phyloP scores from a whole-genome alignment of 768 basidiomycete species.

The Leucosporidium creatinivorum region DNA sequence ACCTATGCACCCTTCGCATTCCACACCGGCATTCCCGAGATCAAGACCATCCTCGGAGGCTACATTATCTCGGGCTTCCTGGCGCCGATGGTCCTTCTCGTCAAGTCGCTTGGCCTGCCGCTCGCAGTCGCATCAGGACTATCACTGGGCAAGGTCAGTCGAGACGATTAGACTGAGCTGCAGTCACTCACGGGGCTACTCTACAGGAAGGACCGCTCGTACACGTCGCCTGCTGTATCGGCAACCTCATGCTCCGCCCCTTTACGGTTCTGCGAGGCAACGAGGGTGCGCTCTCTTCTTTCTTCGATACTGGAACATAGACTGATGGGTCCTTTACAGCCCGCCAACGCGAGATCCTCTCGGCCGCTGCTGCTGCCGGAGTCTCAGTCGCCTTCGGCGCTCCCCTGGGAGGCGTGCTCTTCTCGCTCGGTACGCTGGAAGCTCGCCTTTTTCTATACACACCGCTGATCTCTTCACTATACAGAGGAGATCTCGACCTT shows the following conservation, averaged over 20 bases:
- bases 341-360: constrained; percentile 87
- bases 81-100: constrained; percentile 66
- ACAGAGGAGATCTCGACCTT: constrained; percentile 36
- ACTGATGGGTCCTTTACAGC: constrained; percentile 2
- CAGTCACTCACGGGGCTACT: neutral
- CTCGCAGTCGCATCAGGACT: constrained; percentile 80
- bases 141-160: constrained; percentile 10
- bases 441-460: neutral
- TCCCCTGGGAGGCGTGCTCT: constrained; percentile 82
- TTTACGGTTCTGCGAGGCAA: constrained; percentile 84
- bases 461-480: too few species aligned
- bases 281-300: constrained; percentile 52
- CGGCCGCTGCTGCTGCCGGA: constrained; percentile 92
- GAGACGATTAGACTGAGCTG: too few species aligned
- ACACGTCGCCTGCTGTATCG: constrained; percentile 85
- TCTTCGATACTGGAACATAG: too few species aligned
- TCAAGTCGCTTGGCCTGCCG: constrained; percentile 79
- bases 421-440: constrained; percentile 57
- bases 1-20: constrained; percentile 33
- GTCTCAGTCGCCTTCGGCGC: constrained; percentile 97
- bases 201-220: constrained; percentile 62
- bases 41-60: constrained; percentile 87
- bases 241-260: constrained; percentile 80
- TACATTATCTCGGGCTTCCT: constrained; percentile 27
- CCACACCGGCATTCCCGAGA: constrained; percentile 62